Conservation (phyloP, 2,329 filamentous ascomycete species). For the Lecanicillium sp. region DNA sequence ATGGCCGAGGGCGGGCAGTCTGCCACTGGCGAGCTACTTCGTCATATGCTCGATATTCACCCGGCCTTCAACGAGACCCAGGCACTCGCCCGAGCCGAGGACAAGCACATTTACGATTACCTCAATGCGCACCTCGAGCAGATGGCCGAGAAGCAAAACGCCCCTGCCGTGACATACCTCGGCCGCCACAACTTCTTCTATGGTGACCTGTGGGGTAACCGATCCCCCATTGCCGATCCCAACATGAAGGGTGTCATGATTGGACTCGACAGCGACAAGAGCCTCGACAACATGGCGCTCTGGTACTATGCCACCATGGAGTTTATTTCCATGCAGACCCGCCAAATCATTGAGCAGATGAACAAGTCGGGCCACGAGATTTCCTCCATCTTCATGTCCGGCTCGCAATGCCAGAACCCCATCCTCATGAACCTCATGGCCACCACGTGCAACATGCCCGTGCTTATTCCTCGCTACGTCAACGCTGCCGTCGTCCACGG, state of each 20-base stretch:
- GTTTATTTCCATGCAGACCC: slow-evolving; percentile 94
- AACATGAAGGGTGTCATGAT: slow-evolving; percentile 89
- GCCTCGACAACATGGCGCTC: slow-evolving; percentile 76
- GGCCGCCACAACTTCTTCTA: slow-evolving; percentile 98
- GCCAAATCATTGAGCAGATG: slow-evolving; percentile 92
- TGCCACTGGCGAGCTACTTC: slow-evolving; percentile 88
- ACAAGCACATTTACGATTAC: slow-evolving; percentile 90
- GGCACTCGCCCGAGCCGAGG: slow-evolving; percentile 71
- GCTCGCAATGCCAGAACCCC: slow-evolving; percentile 92
- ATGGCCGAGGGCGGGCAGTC: slow-evolving; percentile 96
- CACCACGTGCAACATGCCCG: slow-evolving; percentile 84
- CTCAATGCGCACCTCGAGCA: slow-evolving; percentile 80
- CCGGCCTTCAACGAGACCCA: slow-evolving; percentile 77
- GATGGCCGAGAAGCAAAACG: slow-evolving; percentile 59
- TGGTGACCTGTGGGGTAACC: slow-evolving; percentile 93
- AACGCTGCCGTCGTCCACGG: slow-evolving; percentile 94
- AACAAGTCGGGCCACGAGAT: slow-evolving; percentile 84
- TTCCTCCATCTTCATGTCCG: slow-evolving; percentile 95
- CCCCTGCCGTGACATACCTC: slow-evolving; percentile 76
- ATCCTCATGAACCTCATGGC: slow-evolving; percentile 88
- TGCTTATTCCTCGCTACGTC: slow-evolving; percentile 87
- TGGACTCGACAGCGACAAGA: slow-evolving; percentile 80
- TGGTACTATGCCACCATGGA: slow-evolving; percentile 97
- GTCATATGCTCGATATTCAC: slow-evolving; percentile 92
- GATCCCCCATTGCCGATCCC: slow-evolving; percentile 85